phyloP scores from a whole-genome alignment of 768 basidiomycete species.

The Lyophyllum atratum region DNA sequence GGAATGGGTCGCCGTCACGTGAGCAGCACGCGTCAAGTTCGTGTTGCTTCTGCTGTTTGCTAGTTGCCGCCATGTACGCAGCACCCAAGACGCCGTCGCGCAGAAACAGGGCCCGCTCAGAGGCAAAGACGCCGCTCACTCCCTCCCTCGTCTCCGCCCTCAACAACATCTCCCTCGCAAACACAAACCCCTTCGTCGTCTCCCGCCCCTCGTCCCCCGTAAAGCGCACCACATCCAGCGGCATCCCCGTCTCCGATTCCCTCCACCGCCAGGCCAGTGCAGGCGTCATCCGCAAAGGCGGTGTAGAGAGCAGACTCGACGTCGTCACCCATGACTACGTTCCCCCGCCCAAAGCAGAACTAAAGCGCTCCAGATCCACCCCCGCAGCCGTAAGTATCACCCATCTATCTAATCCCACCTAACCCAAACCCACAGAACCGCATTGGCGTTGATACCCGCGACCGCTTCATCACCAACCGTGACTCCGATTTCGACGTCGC shows the following conservation, averaged over 20 bases:
- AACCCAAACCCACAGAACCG: constrained; percentile 38
- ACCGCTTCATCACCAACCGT: constrained; percentile 72
- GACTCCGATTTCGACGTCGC: constrained; percentile 55
- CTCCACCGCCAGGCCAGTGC: constrained; percentile 62
- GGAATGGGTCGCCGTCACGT: neutral
- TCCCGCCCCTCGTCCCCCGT: constrained; percentile 65
- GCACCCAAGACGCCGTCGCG: constrained; percentile 50
- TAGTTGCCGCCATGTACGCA: neutral
- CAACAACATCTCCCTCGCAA: constrained; percentile 42
- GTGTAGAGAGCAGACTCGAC: constrained; percentile 74
- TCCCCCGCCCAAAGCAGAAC: constrained; percentile 60
- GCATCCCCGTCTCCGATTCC: constrained; percentile 51
- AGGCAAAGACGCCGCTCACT: constrained; percentile 51
- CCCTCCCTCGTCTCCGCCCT: constrained; percentile 45
- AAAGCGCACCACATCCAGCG: constrained; percentile 54
- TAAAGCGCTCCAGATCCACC: constrained; percentile 75
- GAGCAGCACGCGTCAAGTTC: constrained; percentile 2
- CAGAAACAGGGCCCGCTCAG: constrained; percentile 46
- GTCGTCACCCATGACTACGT: constrained; percentile 79
- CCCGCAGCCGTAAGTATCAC: constrained; percentile 52
- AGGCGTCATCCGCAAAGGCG: constrained; percentile 77
- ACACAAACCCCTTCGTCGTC: constrained; percentile 61
- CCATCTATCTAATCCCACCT: neutral
- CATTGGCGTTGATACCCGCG: constrained; percentile 47
- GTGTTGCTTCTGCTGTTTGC: neutral